Conservation (phyloP, 1,284 basidiomycete genomes). For the Cerrena zonata region DNA sequence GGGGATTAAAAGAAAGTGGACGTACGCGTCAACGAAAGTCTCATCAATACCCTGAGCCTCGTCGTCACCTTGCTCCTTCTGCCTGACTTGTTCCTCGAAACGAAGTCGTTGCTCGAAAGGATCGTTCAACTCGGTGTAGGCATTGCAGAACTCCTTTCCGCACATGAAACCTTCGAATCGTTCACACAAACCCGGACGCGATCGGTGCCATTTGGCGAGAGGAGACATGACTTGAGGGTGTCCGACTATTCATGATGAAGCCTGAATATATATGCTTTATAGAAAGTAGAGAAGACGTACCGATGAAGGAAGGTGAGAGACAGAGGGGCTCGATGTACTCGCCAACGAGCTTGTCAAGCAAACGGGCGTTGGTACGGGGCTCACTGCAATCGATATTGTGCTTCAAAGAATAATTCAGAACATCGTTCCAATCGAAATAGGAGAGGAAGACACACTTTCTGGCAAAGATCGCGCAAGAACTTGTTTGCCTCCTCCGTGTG, state of each 20-base stretch:
- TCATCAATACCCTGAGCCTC: conserved; percentile 97
- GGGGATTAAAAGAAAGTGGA: conserved; percentile 16
- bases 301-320: conserved; percentile 94
- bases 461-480: conserved; percentile 82
- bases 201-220: conserved; percentile 93
- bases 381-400: conserved; percentile 97
- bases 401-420: conserved; percentile 34
- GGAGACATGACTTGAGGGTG: conserved; percentile 99
- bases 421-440: background rate
- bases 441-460: conserved; percentile 51
- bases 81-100: conserved; percentile 91
- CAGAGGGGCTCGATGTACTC: conserved; percentile 97
- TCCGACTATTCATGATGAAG: conserved; percentile 55
- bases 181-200: conserved; percentile 90
- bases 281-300: conserved; percentile 32
- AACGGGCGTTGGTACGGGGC: conserved; percentile 89
- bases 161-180: conserved; percentile 98
- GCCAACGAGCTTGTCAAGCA: conserved; percentile 98
- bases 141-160: conserved; percentile 96
- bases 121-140: conserved; percentile 98
- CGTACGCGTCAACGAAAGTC: conserved; percentile 86
- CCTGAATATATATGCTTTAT: too few relatives aligned
- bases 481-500: conserved; percentile 86
- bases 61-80: conserved; percentile 96
- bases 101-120: conserved; percentile 93